These are phyloP conservation scores for Knoxia roxburghii DNA, from an alignment of 257 asterid genomes.

Conservation along the genomic window DNA sequence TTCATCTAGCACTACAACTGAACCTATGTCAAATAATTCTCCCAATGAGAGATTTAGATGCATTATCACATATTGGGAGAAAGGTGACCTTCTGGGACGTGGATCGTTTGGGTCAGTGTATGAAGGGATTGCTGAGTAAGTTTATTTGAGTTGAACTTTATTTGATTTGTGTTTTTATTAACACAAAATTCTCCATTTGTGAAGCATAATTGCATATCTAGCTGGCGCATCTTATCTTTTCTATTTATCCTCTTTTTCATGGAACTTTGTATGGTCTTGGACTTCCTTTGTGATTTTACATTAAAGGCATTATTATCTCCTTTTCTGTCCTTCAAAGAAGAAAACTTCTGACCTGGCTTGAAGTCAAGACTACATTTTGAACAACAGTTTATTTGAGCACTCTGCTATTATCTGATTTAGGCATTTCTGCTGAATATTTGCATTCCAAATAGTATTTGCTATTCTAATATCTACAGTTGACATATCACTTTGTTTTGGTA, in stretches of 20 bases:
- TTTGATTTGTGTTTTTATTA: neutral
- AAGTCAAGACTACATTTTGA: neutral
- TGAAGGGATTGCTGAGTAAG: constrained; percentile 92
- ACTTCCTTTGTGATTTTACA: neutral
- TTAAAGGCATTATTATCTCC: neutral
- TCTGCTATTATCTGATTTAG: neutral
- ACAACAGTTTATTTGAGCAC: neutral
- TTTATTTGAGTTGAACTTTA: neutral
- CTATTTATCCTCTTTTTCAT: neutral
- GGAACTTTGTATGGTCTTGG: no score
- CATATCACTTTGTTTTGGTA: no score
- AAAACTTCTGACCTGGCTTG: no score
- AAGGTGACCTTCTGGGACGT: constrained; percentile 81
- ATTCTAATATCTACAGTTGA: no score
- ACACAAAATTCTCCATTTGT: neutral
- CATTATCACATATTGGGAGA: constrained; percentile 64
- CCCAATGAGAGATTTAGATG: constrained; percentile 61
- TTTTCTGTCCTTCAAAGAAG: no score
- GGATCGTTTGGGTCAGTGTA: constrained; percentile 95
- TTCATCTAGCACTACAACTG: constrained; percentile 76
- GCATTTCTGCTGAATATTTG: neutral
- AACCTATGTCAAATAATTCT: constrained; percentile 58
- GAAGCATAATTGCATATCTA: neutral
- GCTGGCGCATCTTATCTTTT: neutral
- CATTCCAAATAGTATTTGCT: neutral